A percentile compares a stretch with the other conserved stretches of the same genome.
Conservation (phyloP, 2,329 filamentous ascomycete species). For the Neodidymelliopsis sp. region DNA sequence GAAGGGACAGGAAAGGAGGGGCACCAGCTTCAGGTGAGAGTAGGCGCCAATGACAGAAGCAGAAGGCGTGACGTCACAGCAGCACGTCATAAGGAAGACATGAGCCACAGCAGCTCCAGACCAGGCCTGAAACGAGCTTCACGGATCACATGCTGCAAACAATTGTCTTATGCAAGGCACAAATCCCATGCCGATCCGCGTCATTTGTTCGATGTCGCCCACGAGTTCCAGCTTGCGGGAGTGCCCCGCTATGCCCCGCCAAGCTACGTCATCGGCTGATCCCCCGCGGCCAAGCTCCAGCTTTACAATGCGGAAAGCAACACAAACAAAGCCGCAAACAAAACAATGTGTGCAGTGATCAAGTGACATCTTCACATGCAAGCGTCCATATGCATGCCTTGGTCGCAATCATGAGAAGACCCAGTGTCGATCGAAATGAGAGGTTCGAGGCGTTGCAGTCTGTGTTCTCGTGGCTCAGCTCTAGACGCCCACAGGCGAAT, state of each 20-base stretch:
- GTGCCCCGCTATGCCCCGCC: constrained; percentile 9
- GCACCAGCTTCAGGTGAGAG: constrained; percentile 12
- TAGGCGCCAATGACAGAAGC: constrained; percentile 11
- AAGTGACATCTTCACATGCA: constrained; percentile 9
- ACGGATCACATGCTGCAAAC: constrained; percentile 20
- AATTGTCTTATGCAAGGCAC: constrained; percentile 21
- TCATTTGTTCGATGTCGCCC: constrained; percentile 19
- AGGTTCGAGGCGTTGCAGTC: constrained; percentile 3
- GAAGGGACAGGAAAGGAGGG: constrained; percentile 10
- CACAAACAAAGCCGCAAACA: constrained; percentile 17
- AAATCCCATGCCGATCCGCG: constrained; percentile 20
- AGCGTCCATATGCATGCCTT: background rate
- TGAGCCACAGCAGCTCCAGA: constrained; percentile 19
- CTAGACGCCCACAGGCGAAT: constrained; percentile 13
- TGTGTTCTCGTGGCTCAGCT: constrained; percentile 14
- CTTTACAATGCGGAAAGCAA: constrained; percentile 7
- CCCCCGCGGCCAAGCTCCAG: constrained; percentile 12
- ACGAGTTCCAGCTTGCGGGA: constrained; percentile 16
- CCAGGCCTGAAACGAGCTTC: constrained; percentile 14
- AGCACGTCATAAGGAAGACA: constrained; percentile 11
- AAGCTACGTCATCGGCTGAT: constrained; percentile 13
- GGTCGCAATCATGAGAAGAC: background rate
- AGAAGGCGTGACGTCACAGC: constrained; percentile 16
- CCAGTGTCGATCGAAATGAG: background rate
- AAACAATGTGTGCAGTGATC: constrained; percentile 5